phyloP scores from a whole-genome alignment of 148 eudicot species.

The Camellia japonica region DNA sequence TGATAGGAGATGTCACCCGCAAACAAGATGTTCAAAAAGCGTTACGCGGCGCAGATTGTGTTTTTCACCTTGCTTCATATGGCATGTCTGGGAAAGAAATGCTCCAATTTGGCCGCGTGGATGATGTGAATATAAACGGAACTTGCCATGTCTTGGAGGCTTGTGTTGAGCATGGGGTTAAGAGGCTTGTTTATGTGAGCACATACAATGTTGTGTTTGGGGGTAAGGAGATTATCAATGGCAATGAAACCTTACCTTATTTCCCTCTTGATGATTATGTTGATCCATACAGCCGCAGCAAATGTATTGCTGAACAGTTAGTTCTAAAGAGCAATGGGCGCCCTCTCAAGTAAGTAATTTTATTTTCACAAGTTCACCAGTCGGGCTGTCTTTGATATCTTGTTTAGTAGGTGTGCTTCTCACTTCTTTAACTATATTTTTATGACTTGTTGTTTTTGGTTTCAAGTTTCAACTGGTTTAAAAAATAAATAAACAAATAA shows the following conservation, averaged over 20 bases:
- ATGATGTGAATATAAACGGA: slow-evolving; percentile 71
- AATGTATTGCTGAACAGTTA: slow-evolving; percentile 89
- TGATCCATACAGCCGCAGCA: slow-evolving; percentile 91
- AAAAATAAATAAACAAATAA: no score
- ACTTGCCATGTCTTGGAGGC: slow-evolving; percentile 76
- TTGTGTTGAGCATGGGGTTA: slow-evolving; percentile 61
- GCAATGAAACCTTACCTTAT: slow-evolving; percentile 77
- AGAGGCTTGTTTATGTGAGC: slow-evolving; percentile 88
- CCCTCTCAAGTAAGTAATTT: slow-evolving; percentile 60
- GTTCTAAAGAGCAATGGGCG: slow-evolving; percentile 79
- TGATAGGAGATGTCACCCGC: slow-evolving; percentile 59
- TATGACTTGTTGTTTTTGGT: background rate
- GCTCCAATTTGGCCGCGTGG: slow-evolving; percentile 85
- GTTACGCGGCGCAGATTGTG: slow-evolving; percentile 74
- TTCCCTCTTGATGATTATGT: slow-evolving; percentile 73
- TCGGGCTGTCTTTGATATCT: background rate
- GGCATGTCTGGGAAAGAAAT: slow-evolving; percentile 99
- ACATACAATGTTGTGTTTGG: slow-evolving; percentile 83
- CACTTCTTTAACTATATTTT: background rate
- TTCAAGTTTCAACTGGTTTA: background rate
- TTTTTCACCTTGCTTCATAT: slow-evolving; percentile 89
- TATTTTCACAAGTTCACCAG: background rate
- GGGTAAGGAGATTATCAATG: slow-evolving; percentile 80
- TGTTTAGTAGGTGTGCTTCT: slow-evolving; percentile 6
- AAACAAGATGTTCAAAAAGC: slow-evolving; percentile 74